A percentile compares a stretch with the other conserved stretches of the same genome.
Evolutionary conservation across 257 asterid species (phyloP).

Genomic region (Solanum clarkiae): DNA sequence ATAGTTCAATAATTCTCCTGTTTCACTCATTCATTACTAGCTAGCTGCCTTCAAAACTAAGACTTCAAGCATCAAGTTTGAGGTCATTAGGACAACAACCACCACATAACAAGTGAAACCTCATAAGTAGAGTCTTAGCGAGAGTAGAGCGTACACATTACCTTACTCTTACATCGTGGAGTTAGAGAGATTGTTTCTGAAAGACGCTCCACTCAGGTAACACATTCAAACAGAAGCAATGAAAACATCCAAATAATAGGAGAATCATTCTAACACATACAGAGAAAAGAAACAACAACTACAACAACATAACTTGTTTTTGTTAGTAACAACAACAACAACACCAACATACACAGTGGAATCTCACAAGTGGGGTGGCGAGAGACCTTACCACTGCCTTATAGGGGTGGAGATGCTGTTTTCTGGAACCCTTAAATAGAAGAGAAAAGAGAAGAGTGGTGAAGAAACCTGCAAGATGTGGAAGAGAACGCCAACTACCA

Average conservation of each 20-base stretch:
- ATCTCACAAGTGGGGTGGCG: not conserved
- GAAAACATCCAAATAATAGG: no score
- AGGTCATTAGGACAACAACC: not conserved
- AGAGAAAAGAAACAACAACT: no score
- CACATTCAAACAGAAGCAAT: no score
- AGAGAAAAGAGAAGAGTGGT: not conserved
- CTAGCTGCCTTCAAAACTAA: not conserved
- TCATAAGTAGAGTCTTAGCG: no score
- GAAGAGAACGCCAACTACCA: constrained; percentile 87
- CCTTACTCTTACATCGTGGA: no score
- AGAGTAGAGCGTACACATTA: no score
- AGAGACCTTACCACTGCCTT: not conserved
- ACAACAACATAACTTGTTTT: not conserved
- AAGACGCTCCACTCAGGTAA: no score
- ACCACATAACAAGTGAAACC: no score
- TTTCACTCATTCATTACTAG: not conserved
- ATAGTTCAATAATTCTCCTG: not conserved
- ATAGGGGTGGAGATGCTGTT: not conserved
- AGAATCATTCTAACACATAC: no score
- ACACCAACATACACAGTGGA: not conserved
- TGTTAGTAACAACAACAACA: not conserved
- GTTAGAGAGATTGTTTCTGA: no score
- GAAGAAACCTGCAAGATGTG: constrained; percentile 62
- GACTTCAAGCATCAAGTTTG: not conserved
- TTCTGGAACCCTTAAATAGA: not conserved